Evolutionary conservation across 208 protist genomes (phyloP).

Genomic region (Crithidia sp.): DNA sequence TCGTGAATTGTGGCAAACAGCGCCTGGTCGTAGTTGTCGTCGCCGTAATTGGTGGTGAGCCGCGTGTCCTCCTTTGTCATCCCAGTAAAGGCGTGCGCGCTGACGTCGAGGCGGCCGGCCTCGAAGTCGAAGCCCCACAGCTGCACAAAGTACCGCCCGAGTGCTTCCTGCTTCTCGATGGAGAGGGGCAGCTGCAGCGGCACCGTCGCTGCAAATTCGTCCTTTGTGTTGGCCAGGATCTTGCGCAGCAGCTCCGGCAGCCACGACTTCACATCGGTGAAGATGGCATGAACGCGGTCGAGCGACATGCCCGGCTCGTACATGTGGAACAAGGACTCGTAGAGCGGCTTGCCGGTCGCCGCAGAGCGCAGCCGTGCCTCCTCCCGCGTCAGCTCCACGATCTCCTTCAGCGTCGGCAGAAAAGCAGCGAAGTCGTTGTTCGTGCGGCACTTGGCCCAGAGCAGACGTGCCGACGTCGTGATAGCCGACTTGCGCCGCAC

Average conservation of each 20-base stretch:
- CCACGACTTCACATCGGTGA: constrained; percentile 63
- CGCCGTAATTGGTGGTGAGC: constrained; percentile 76
- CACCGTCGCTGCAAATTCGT: constrained; percentile 8
- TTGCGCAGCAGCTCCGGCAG: constrained; percentile 62
- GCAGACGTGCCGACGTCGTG: constrained; percentile 31
- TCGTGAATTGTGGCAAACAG: constrained; percentile 54
- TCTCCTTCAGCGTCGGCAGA: constrained; percentile 53
- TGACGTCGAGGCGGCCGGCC: constrained; percentile 68
- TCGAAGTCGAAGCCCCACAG: constrained; percentile 83
- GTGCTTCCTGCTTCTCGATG: constrained; percentile 39
- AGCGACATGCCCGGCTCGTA: constrained; percentile 75
- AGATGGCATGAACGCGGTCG: constrained; percentile 47
- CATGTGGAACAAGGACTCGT: constrained; percentile 66
- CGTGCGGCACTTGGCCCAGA: constrained; percentile 47
- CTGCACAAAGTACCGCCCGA: constrained; percentile 42
- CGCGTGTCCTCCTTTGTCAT: constrained; percentile 69
- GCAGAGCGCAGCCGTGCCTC: constrained; percentile 39
- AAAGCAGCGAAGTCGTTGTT: constrained; percentile 62
- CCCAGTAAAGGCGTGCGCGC: constrained; percentile 79
- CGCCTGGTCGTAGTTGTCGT: constrained; percentile 41
- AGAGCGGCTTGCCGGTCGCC: constrained; percentile 22
- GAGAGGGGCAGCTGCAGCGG: constrained; percentile 36
- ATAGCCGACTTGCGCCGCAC: constrained; percentile 40
- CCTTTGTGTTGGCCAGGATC: constrained; percentile 45
- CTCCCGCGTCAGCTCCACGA: constrained; percentile 56